A percentile compares a stretch with the other conserved stretches of the same genome.
phyloP scores from a whole-genome alignment of 2,329 filamentous ascomycete species.

The Xylaria sp. region DNA sequence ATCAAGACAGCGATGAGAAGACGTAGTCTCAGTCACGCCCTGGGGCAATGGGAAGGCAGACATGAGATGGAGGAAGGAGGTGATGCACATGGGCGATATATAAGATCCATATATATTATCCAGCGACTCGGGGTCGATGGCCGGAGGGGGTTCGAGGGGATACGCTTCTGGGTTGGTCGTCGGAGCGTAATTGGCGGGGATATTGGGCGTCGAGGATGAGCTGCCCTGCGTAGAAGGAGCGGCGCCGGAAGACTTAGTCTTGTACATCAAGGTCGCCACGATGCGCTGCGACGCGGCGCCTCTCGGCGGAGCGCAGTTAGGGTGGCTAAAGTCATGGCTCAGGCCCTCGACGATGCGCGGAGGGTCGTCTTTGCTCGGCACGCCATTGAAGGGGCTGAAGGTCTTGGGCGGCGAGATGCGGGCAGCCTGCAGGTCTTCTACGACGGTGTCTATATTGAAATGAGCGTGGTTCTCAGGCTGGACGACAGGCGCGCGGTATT shows the following conservation, averaged over 20 bases:
- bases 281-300: constrained; percentile 63
- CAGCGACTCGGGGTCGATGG: constrained; percentile 66
- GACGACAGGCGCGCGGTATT: constrained; percentile 68
- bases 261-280: constrained; percentile 74
- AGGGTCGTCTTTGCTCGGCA: constrained; percentile 68
- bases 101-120: constrained; percentile 75
- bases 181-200: constrained; percentile 68
- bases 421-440: constrained; percentile 63
- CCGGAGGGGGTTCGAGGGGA: constrained; percentile 67
- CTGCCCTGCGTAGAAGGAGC: constrained; percentile 52
- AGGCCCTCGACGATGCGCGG: constrained; percentile 70
- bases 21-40: constrained; percentile 64
- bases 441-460: constrained; percentile 73
- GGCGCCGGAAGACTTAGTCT: constrained; percentile 51
- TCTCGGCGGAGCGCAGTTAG: constrained; percentile 67
- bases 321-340: constrained; percentile 71
- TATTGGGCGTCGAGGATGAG: constrained; percentile 54
- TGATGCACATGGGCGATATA: constrained; percentile 72
- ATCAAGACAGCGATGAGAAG: constrained; percentile 74
- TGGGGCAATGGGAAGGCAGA: constrained; percentile 67
- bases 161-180: constrained; percentile 68
- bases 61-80: constrained; percentile 74
- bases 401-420: constrained; percentile 55
- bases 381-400: constrained; percentile 66
- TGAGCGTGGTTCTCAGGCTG: constrained; percentile 60